Evolutionary conservation across 805 yeast species (phyloP).

Genomic region (Candida hungchunana): DNA sequence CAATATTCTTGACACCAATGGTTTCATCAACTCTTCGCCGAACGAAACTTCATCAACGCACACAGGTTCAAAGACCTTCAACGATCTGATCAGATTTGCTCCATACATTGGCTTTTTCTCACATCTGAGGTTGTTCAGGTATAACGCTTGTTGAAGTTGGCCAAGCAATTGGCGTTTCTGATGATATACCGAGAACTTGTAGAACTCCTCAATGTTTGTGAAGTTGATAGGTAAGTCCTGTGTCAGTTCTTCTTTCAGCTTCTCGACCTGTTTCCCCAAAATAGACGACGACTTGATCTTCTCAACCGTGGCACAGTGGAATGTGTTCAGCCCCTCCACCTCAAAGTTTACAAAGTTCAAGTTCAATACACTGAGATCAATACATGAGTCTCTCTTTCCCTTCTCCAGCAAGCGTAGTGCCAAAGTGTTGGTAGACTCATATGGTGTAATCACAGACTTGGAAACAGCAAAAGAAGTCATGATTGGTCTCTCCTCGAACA

Average conservation of each 20-base stretch:
- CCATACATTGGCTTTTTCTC: slow-evolving; percentile 67
- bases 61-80: slow-evolving; percentile 34
- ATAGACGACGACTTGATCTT: slow-evolving; percentile 44
- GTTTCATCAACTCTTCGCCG: slow-evolving; percentile 34
- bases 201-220: slow-evolving; percentile 49
- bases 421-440: slow-evolving; percentile 36
- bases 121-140: slow-evolving; percentile 65
- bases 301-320: slow-evolving; percentile 40
- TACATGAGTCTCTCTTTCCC: slow-evolving; percentile 25
- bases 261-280: slow-evolving; percentile 40
- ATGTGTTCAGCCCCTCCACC: slow-evolving; percentile 35
- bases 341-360: slow-evolving; percentile 48
- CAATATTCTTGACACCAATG: slow-evolving; percentile 37
- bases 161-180: slow-evolving; percentile 51
- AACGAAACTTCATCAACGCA: slow-evolving; percentile 10
- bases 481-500: slow-evolving; percentile 94
- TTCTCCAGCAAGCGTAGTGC: slow-evolving; percentile 32
- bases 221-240: slow-evolving; percentile 26
- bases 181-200: slow-evolving; percentile 48
- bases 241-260: slow-evolving; percentile 35
- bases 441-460: slow-evolving; percentile 53
- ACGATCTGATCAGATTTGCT: slow-evolving; percentile 42
- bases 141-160: slow-evolving; percentile 49
- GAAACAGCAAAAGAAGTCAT: slow-evolving; percentile 82
- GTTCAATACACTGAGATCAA: slow-evolving; percentile 58